Evolutionary conservation across 169 alveolate species (phyloP), one percentile per base, ranked within the genome.

Genomic region (Plasmodium blacklocki): DNA sequence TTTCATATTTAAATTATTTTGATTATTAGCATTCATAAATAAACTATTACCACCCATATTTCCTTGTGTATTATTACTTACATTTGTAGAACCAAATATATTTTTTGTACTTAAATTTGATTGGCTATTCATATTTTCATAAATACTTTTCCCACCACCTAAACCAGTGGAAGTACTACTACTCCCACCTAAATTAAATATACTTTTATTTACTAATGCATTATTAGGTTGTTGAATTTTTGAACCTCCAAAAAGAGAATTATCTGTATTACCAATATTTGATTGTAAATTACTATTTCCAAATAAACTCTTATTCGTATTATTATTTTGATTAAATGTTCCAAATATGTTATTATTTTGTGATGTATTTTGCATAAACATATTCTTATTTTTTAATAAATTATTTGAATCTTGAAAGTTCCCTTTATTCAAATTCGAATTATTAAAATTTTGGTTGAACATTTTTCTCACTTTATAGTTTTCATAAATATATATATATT

Each of bases 21-120:
- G 80, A 83, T 83, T 83, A 56, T 43, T 83, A 43, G 91, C 39
- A 68, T 83, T 83, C 91, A 83, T 83, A 60, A 83, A 83, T 63
- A 83, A 62, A 68, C 45, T 67, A 68, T 54, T 83, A 32, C 80
- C 73, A 64, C 76, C 89, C 83, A 68, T 52, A 29, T 50, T 70
- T 56, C 91, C 83, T 56, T 70, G 85, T 21, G 21, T 67, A 54
- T n/a, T 26, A 63, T 11, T 66, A 68, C 62, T 67, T 6, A 67
- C 75, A 56, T 58, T 29, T 23, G 92, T 59, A n/a, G 60, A 43
- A 2, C 88, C 88, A 86, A 86, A 86, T 47, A 86, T 58, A 73
- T 56, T 86, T 3, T 86, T 86, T 47, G 72, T 86, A 64, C 29
- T 47, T 56, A 86, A 18, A 50, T 8, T 86, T 9, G 86, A 70